Base-by-base conservation (phyloP, 2,329 filamentous ascomycete genomes). In the Pyricularia pennisetigena region DNA sequence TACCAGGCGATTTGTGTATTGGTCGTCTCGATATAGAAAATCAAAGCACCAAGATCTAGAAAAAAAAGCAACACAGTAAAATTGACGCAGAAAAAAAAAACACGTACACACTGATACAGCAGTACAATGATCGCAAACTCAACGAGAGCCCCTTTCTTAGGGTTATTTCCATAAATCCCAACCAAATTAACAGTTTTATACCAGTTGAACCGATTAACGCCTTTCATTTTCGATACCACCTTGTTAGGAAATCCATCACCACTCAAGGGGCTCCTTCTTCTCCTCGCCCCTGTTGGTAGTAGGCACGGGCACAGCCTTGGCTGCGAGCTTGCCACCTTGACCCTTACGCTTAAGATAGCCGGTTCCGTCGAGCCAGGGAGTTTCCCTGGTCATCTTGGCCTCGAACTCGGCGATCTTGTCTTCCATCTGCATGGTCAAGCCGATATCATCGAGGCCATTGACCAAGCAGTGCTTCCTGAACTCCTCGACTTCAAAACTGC, bases 371-470 rank as follows among this genome's bases (percentile, higher is more conserved):
- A 98, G 81, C 94, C 94, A 98, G 2, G 95, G 94, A 26, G 92
- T 97, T 70, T 92, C 86, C 67, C 83, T 79, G 10, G 90, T 90
- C 76, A 93, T 87, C 79, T 89, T 89, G 74, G 82, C 82, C 86
- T 98, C 94, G 75, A 95, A 97, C 70, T 85, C 85, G 69, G 85
- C 82, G 76, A 98, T 97, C 85, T 97, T 93, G 70, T 93, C 90
- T 71, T 95, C 93, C 80, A 92, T 86, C 81, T 96, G 92, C 85
- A 97, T 92, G 6, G 94, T 98, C 71, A 98, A 81, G 49, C 94
- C 94, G 74, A 98, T 98, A 74, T 98, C 95, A 76, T 98, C 94
- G 10, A 98, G 87, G 0, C 94, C 94, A 76, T 98, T 97, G 74
- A 97, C 79, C 66, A 98, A 82, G 79, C 94, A 98, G 81, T 98